Conservation (phyloP, 1,284 basidiomycete genomes). For the Marasmius fiardii region DNA sequence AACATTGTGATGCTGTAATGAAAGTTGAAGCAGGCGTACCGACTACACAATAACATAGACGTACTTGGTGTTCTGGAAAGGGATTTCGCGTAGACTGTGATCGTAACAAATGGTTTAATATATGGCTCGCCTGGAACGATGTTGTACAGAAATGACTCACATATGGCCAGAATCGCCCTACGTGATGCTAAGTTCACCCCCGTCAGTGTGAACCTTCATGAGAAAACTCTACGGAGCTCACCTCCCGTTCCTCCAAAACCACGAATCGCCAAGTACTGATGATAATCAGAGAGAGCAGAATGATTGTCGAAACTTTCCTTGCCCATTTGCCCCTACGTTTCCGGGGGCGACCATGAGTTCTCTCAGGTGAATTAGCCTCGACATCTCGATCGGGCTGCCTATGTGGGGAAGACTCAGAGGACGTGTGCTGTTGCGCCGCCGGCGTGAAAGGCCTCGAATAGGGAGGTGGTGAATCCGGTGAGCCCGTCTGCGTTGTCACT, state of each 20-base stretch:
- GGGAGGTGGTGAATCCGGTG: not conserved
- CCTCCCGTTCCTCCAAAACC: not conserved
- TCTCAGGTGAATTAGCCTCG: not conserved
- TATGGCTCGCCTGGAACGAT: not conserved
- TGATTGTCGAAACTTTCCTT: not conserved
- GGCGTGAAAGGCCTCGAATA: constrained; percentile 1
- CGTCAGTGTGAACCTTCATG: not conserved
- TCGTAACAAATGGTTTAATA: not conserved
- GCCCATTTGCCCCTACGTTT: not conserved
- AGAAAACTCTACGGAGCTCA: too few relatives aligned
- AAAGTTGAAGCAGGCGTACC: too few relatives aligned
- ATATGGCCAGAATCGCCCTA: not conserved
- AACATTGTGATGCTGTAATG: not conserved
- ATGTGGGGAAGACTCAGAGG: not conserved
- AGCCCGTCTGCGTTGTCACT: not conserved
- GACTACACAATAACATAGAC: too few relatives aligned
- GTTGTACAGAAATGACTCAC: not conserved
- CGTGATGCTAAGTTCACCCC: not conserved
- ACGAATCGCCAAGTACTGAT: constrained; percentile 1
- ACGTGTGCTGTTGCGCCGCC: not conserved
- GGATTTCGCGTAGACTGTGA: not conserved
- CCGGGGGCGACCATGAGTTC: not conserved
- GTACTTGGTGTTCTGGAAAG: not conserved
- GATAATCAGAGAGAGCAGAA: not conserved
- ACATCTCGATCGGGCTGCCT: not conserved